These are phyloP conservation scores for Ophiostoma quercus DNA, from an alignment of 2,329 filamentous ascomycete genomes.

Conservation along the genomic window DNA sequence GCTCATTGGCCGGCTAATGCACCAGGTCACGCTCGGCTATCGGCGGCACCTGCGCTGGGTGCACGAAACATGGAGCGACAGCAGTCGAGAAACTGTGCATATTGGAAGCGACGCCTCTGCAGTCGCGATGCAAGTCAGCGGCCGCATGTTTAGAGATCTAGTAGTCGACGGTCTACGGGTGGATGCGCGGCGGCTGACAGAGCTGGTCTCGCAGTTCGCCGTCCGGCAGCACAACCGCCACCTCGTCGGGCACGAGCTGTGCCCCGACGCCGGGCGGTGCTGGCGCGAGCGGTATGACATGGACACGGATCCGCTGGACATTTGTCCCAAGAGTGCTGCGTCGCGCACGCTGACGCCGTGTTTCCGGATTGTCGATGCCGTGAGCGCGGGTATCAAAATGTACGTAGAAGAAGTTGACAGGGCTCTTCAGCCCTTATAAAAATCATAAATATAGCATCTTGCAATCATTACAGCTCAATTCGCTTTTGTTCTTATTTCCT, in stretches of 20 bases:
- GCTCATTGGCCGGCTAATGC: constrained; percentile 19
- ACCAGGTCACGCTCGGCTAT: constrained; percentile 19
- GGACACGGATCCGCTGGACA: constrained; percentile 22
- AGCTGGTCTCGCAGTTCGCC: constrained; percentile 18
- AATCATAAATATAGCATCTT: too few relatives aligned
- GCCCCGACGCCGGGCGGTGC: constrained; percentile 19
- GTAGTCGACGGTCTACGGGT: constrained; percentile 14
- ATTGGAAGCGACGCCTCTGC: neutral
- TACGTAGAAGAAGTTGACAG: constrained; percentile 13
- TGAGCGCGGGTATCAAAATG: constrained; percentile 14
- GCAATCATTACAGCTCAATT: too few relatives aligned
- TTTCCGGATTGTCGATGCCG: constrained; percentile 20
- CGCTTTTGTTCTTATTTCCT: neutral
- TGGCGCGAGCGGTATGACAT: constrained; percentile 22
- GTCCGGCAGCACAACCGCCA: constrained; percentile 21
- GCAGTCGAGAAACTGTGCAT: neutral
- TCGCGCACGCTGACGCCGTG: constrained; percentile 21
- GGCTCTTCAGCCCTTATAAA: too few relatives aligned
- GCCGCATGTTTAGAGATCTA: neutral
- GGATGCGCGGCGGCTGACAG: constrained; percentile 16
- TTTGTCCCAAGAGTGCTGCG: constrained; percentile 19
- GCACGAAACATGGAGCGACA: neutral
- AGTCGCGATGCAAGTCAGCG: constrained; percentile 12
- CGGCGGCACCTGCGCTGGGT: constrained; percentile 19
- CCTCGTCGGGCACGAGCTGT: constrained; percentile 21